phyloP scores from a whole-genome alignment of 768 basidiomycete species.

The Ephemerocybe angulata region DNA sequence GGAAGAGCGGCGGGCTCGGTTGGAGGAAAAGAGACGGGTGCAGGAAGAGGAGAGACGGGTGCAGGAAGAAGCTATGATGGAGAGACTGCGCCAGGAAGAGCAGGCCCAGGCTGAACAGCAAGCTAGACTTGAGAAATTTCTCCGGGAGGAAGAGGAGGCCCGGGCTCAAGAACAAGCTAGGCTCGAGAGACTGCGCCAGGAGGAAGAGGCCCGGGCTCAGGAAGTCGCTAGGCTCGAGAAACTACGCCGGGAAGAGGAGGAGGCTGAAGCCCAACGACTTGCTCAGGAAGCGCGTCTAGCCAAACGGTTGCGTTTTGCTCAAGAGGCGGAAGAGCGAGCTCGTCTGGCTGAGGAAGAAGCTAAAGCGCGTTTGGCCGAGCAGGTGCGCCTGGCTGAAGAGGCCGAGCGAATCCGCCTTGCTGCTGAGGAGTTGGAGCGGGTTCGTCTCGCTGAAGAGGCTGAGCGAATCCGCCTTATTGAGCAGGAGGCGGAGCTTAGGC shows the following conservation, averaged over 20 bases:
- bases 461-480: background rate
- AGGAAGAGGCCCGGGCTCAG: background rate
- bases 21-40: slow-evolving; percentile 8
- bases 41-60: slow-evolving; percentile 5
- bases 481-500: slow-evolving; percentile 6
- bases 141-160: background rate
- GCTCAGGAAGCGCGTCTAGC: slow-evolving; percentile 1
- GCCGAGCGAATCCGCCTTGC: background rate
- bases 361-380: background rate
- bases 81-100: slow-evolving; percentile 3
- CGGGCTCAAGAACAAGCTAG: background rate
- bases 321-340: background rate
- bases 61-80: slow-evolving; percentile 5
- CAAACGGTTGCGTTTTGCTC: background rate
- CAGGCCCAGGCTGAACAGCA: slow-evolving; percentile 9
- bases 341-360: background rate
- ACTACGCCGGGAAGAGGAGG: background rate
- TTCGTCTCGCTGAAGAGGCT: slow-evolving; percentile 3
- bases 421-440: background rate
- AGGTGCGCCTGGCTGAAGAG: background rate
- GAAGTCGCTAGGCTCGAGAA: background rate
- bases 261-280: slow-evolving; percentile 6
- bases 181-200: background rate
- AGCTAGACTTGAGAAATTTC: background rate
- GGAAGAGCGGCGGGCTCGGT: slow-evolving; percentile 8